Conservation (phyloP, 2,329 filamentous ascomycete species). For the Sclerotinia spermophila region DNA sequence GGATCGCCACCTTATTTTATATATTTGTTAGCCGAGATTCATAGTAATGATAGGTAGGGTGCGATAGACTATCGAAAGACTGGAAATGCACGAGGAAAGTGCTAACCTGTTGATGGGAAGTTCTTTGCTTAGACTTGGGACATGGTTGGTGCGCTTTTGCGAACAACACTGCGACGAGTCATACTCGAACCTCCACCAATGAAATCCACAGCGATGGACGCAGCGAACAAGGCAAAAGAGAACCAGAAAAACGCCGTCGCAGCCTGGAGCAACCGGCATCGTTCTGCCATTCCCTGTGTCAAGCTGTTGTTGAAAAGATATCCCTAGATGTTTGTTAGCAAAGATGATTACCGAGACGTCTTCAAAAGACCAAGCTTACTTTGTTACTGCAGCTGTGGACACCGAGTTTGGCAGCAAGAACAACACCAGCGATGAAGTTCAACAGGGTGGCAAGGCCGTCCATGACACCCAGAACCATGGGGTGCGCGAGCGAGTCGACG, state of each 20-base stretch:
- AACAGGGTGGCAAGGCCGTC: constrained; percentile 60
- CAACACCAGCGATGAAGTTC: constrained; percentile 66
- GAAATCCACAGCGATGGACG: constrained; percentile 48
- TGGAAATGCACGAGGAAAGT: constrained; percentile 20
- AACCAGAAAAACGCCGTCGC: constrained; percentile 77
- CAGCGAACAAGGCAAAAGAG: constrained; percentile 61
- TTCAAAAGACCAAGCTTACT: constrained; percentile 42
- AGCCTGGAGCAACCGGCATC: constrained; percentile 73
- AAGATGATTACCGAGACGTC: no score
- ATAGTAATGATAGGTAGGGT: not conserved
- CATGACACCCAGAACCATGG: constrained; percentile 49
- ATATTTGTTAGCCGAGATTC: not conserved
- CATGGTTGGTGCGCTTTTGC: constrained; percentile 48
- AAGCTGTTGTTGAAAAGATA: constrained; percentile 52
- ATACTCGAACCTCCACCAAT: constrained; percentile 1
- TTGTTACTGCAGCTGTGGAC: constrained; percentile 63
- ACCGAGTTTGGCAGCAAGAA: constrained; percentile 65
- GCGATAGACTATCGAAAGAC: constrained; percentile 14
- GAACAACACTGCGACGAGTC: constrained; percentile 36
- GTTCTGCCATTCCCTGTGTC: constrained; percentile 57
- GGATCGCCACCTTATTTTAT: not conserved
- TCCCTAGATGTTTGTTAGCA: constrained; percentile 28
- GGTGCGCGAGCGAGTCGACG: constrained; percentile 50
- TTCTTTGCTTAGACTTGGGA: constrained; percentile 48
- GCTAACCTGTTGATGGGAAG: constrained; percentile 25